Percentiles rank a stretch among this genome's conserved stretches.
phyloP scores from a whole-genome alignment of 2,329 filamentous ascomycete genomes.

The Rutstroemia sp. region DNA sequence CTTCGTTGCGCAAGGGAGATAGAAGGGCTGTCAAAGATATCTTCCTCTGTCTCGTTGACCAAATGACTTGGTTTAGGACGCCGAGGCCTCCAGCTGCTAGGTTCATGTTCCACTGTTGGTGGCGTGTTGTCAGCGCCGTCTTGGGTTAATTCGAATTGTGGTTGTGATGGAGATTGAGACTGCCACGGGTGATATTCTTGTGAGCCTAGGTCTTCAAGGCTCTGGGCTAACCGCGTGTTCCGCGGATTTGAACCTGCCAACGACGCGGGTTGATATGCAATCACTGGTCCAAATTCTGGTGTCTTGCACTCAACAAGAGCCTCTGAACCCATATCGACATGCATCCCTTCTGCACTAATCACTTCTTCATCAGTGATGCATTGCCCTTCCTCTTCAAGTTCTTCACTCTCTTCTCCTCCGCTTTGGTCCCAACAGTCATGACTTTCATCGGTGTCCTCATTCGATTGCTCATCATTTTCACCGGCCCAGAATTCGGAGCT shows the following conservation, averaged over 20 bases:
- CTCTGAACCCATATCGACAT: no score
- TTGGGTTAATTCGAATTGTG: no score
- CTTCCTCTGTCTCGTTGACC: conserved; percentile 17
- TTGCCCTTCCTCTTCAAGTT: background rate
- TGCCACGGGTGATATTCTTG: background rate
- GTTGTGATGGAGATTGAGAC: background rate
- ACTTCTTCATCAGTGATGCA: background rate
- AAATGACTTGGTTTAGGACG: conserved; percentile 8
- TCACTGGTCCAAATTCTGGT: no score
- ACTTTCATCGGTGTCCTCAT: background rate
- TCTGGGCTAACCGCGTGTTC: no score
- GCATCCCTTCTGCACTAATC: no score
- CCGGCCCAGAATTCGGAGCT: background rate
- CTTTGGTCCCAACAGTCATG: background rate
- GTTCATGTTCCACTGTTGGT: background rate
- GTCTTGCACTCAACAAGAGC: no score
- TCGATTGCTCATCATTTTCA: background rate
- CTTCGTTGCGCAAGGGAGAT: background rate
- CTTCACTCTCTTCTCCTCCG: background rate
- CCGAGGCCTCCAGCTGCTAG: conserved; percentile 12
- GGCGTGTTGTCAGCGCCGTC: background rate
- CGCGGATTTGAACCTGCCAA: no score
- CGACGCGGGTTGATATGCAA: no score
- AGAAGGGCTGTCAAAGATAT: conserved; percentile 14
- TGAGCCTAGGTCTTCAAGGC: background rate